phyloP scores from a whole-genome alignment of 2,329 filamentous ascomycete species.

The Ceratocystis cacaofunesta region DNA sequence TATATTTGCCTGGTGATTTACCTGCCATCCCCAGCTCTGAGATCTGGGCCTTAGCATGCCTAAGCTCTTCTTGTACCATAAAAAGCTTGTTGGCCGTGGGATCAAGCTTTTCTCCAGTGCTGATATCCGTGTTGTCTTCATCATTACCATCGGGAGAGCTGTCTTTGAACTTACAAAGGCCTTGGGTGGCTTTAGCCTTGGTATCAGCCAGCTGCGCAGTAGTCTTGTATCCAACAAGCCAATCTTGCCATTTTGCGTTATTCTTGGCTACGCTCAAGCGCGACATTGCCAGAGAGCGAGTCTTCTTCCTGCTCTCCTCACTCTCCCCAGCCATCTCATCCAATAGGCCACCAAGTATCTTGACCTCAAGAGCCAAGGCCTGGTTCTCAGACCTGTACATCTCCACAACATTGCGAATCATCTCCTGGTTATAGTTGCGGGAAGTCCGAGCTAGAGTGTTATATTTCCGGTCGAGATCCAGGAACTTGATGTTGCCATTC shows the following conservation, averaged over 20 bases:
- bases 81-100: background rate
- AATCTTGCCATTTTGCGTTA: background rate
- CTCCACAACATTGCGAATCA: background rate
- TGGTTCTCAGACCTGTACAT: background rate
- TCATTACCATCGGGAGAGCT: background rate
- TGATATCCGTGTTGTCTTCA: background rate
- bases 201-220: background rate
- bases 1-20: background rate
- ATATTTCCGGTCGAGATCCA: background rate
- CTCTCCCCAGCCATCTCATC: background rate
- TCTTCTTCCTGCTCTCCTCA: background rate
- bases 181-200: background rate
- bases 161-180: background rate
- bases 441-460: background rate
- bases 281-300: background rate
- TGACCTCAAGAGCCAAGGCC: background rate
- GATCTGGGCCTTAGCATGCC: background rate
- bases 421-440: background rate
- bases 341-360: background rate
- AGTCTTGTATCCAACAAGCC: background rate
- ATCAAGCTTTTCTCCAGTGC: background rate
- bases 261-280: background rate
- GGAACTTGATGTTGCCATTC: background rate
- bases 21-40: background rate
- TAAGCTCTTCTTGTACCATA: background rate